Evolutionary conservation across 179 eudicot genomes (phyloP), one percentile per base, ranked within the genome.

Genomic region (Patellifolia procumbens): DNA sequence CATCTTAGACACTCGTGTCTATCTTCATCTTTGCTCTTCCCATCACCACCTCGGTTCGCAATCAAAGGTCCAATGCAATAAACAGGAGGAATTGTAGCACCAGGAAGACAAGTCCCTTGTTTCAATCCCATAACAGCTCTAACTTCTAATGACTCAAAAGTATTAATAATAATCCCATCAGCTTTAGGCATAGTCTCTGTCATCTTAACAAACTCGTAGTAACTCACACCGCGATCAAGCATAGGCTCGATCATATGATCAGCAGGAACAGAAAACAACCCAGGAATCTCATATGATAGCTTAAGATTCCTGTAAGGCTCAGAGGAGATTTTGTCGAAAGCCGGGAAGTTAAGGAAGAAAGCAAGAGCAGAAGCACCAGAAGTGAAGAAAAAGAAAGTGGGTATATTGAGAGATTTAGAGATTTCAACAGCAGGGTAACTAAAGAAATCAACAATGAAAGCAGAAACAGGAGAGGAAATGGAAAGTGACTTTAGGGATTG

Each of bases 1-100:
- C 97, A 88, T 0, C 28, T 49, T 52, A 91, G 46, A 68, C 89
- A 89, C 62, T 82, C 88, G 0, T 79, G 65, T 13, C 46, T 75
- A 1, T 26, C 67, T 37, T 72, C 78, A 35, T 24, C 62, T 4
- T 29, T 17, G n/a, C 15, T 24, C 9, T 37, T 61, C 15, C 13
- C 66, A 35, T 56, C 49, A 24, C 64, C 79, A 46, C 66, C 70
- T 0, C 29, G 79, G 24, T 74, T 75, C 53, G 80, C 81, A 20
- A 83, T 64, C 81, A 83, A 70, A 0, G 83, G 83, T 26, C 83
- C 83, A 45, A 76, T 64, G 56, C 76, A 64, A 55, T 70, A 76
- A 42, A 80, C 52, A 0, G 83, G 76, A 32, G 83, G 80, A 34
- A 76, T 20, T 19, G 39, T 26, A 6, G 61, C 42, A 62, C 52